Evolutionary conservation across 2,329 filamentous ascomycete species (phyloP).

Genomic region (Myrmaecium sp.): DNA sequence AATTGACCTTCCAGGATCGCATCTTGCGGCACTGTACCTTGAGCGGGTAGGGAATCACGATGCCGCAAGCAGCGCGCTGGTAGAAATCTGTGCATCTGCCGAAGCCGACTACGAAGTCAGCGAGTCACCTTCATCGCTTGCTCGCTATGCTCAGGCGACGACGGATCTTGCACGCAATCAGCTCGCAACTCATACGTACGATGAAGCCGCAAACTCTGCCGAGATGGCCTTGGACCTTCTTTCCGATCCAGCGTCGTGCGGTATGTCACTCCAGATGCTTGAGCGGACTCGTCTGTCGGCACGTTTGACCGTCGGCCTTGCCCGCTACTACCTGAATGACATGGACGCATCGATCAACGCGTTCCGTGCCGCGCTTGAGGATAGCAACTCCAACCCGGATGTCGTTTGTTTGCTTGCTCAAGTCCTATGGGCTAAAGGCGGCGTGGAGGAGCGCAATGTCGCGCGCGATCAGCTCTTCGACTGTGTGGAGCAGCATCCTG

Average conservation of each 20-base stretch:
- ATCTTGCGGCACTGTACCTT: conserved; percentile 63
- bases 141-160: conserved; percentile 65
- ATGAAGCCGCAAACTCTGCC: conserved; percentile 59
- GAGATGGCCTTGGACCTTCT: conserved; percentile 67
- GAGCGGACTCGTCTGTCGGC: conserved; percentile 63
- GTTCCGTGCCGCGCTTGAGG: conserved; percentile 64
- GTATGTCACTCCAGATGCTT: conserved; percentile 47
- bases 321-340: conserved; percentile 53
- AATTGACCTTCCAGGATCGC: conserved; percentile 52
- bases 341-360: conserved; percentile 56
- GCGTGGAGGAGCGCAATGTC: conserved; percentile 53
- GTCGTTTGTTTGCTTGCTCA: conserved; percentile 77
- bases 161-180: conserved; percentile 75
- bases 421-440: conserved; percentile 81
- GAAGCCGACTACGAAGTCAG: conserved; percentile 74
- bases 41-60: conserved; percentile 59
- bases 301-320: conserved; percentile 70
- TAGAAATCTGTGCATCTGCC: conserved; percentile 47
- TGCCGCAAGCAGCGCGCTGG: conserved; percentile 46
- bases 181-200: conserved; percentile 49
- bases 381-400: conserved; percentile 61
- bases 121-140: conserved; percentile 58
- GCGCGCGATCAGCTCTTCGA: conserved; percentile 68
- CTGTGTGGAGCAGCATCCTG: conserved; percentile 54
- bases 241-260: conserved; percentile 50